These are phyloP conservation scores for Anisodus tanguticus DNA, from an alignment of 257 asterid genomes.

Conservation along the genomic window DNA sequence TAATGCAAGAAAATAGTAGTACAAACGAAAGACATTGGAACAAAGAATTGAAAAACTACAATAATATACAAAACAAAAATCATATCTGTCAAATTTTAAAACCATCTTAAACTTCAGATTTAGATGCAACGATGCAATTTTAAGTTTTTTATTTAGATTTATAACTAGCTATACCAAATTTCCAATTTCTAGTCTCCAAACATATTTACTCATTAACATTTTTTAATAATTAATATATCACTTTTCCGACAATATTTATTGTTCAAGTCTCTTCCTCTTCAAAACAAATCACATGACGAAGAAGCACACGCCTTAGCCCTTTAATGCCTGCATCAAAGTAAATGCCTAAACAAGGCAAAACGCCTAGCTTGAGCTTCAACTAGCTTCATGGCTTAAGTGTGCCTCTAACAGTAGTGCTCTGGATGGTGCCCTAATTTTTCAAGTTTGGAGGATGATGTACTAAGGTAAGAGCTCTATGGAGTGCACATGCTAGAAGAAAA, in stretches of 20 bases:
- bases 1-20: not conserved
- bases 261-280: constrained; percentile 12
- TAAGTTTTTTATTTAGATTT: not conserved
- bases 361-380: constrained; percentile 3
- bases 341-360: constrained; percentile 1
- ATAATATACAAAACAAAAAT: not conserved
- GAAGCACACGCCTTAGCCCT: not conserved
- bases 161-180: not conserved
- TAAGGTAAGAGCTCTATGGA: not conserved
- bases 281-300: not conserved
- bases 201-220: not conserved
- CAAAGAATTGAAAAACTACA: not conserved
- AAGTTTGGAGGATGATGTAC: not conserved
- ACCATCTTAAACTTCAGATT: not conserved
- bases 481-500: too few relatives aligned
- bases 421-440: not conserved
- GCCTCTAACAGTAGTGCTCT: not conserved
- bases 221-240: constrained; percentile 1
- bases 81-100: not conserved
- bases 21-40: not conserved
- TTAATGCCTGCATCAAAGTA: not conserved
- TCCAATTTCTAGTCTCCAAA: constrained; percentile 9
- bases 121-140: not conserved
- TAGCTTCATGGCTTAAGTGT: not conserved
- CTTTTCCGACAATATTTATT: not conserved